Percentiles rank a stretch among this genome's conserved stretches.
These are phyloP conservation scores for Phytophthora melonis DNA, from an alignment of 352 stramenopile species.

Conservation along the genomic window DNA sequence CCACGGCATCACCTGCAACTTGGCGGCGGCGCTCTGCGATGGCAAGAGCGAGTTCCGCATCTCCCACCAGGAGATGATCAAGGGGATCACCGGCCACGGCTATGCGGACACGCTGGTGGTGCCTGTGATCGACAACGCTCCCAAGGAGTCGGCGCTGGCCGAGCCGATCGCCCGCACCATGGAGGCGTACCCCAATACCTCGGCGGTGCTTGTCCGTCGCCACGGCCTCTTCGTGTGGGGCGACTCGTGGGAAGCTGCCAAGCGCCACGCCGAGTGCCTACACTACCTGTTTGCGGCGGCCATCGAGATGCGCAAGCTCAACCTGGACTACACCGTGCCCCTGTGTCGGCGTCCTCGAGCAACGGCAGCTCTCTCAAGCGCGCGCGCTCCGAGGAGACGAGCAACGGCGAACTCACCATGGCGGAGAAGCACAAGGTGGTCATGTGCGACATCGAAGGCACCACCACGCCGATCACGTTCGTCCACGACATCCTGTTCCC, in stretches of 20 bases:
- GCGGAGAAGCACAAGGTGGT: conserved; percentile 92
- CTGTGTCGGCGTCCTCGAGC: conserved; percentile 49
- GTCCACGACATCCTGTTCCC: conserved; percentile 96
- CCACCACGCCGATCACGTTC: conserved; percentile 96
- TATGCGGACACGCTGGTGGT: conserved; percentile 95
- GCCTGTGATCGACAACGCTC: conserved; percentile 97
- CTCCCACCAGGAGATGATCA: conserved; percentile 98
- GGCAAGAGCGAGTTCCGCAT: conserved; percentile 86
- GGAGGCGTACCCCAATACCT: conserved; percentile 85
- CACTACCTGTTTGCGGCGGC: conserved; percentile 96
- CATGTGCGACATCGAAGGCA: conserved; percentile 97
- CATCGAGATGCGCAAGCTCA: conserved; percentile 91
- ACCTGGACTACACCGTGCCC: conserved; percentile 76
- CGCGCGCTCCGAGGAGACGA: conserved; percentile 33
- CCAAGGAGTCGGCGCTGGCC: conserved; percentile 92
- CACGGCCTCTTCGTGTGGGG: conserved; percentile 98
- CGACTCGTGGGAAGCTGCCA: conserved; percentile 95
- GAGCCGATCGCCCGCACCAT: conserved; percentile 90
- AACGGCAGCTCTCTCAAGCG: conserved; percentile 59
- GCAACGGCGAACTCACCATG: conserved; percentile 40
- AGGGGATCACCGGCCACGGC: conserved; percentile 93
- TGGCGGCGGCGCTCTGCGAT: conserved; percentile 93
- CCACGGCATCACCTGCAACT: conserved; percentile 86
- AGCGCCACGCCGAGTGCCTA: conserved; percentile 96
- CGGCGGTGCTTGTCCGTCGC: conserved; percentile 94